Conservation (phyloP, 2,329 filamentous ascomycete genomes). For the Sarocladium brachiariae region DNA sequence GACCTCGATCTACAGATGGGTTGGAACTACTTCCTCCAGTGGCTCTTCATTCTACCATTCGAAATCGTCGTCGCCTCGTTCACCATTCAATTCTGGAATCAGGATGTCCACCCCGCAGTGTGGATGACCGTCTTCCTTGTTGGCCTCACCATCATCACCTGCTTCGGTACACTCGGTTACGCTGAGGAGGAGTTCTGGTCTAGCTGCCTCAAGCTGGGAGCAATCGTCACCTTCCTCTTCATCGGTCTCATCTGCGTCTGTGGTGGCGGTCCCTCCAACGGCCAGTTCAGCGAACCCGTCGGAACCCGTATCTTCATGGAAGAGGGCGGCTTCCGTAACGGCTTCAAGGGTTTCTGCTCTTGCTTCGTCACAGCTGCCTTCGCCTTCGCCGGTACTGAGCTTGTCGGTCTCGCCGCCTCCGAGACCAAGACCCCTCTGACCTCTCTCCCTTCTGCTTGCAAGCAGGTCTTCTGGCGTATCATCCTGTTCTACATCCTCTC, state of each 20-base stretch:
- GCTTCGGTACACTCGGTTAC: conserved; percentile 50
- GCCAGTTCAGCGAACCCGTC: conserved; percentile 38
- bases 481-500: conserved; percentile 49
- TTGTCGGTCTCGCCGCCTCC: conserved; percentile 68
- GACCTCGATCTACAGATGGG: conserved; percentile 28
- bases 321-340: conserved; percentile 57
- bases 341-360: conserved; percentile 67
- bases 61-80: conserved; percentile 43
- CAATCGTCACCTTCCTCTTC: conserved; percentile 58
- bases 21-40: conserved; percentile 41
- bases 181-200: conserved; percentile 56
- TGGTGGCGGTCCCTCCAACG: conserved; percentile 50
- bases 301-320: conserved; percentile 44
- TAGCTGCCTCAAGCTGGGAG: conserved; percentile 48
- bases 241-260: conserved; percentile 51
- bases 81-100: conserved; percentile 43
- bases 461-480: conserved; percentile 63
- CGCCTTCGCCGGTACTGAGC: conserved; percentile 64
- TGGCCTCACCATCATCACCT: conserved; percentile 44
- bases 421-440: conserved; percentile 65
- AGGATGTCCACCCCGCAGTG: conserved; percentile 36
- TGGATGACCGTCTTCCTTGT: conserved; percentile 52
- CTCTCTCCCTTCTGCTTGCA: conserved; percentile 72
- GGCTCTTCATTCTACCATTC: conserved; percentile 39
- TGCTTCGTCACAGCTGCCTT: conserved; percentile 70